phyloP scores from a whole-genome alignment of 768 basidiomycete species.

The Cystobasidium ongulense region DNA sequence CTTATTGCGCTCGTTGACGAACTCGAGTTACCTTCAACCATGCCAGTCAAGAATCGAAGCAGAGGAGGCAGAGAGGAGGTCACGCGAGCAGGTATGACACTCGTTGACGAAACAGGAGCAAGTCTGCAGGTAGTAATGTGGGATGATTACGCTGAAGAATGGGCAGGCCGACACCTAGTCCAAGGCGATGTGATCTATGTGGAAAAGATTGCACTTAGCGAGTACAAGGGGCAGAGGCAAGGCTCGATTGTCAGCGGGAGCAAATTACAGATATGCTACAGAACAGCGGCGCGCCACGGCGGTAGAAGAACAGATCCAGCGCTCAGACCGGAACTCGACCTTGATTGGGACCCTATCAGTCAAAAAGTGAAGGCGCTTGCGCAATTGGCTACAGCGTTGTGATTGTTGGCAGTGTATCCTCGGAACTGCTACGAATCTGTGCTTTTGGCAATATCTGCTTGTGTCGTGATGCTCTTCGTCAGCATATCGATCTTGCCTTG shows the following conservation, averaged over 20 bases:
- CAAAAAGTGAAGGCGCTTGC: constrained; percentile 12
- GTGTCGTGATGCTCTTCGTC: background rate
- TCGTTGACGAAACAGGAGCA: constrained; percentile 15
- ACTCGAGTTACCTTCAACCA: constrained; percentile 11
- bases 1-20: constrained; percentile 7
- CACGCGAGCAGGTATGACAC: background rate
- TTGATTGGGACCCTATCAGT: constrained; percentile 23
- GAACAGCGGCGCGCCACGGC: background rate
- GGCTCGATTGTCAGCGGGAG: constrained; percentile 1
- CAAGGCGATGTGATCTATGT: constrained; percentile 25
- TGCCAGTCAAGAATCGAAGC: constrained; percentile 5
- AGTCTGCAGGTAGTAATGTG: constrained; percentile 20
- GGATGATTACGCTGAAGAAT: constrained; percentile 18
- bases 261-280: constrained; percentile 28
- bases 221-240: constrained; percentile 18
- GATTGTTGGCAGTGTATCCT: background rate
- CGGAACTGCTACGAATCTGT: background rate
- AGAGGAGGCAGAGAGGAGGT: constrained; percentile 10
- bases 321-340: constrained; percentile 10
- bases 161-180: constrained; percentile 1
- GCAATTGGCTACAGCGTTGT: background rate
- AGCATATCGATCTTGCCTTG: constrained; percentile 11
- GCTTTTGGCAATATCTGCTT: background rate
- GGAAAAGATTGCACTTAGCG: constrained; percentile 16
- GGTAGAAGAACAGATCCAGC: background rate